Percentiles rank a stretch among this genome's conserved stretches.
phyloP scores from a whole-genome alignment of 2,329 filamentous ascomycete species.

The Colletotrichum incanum region DNA sequence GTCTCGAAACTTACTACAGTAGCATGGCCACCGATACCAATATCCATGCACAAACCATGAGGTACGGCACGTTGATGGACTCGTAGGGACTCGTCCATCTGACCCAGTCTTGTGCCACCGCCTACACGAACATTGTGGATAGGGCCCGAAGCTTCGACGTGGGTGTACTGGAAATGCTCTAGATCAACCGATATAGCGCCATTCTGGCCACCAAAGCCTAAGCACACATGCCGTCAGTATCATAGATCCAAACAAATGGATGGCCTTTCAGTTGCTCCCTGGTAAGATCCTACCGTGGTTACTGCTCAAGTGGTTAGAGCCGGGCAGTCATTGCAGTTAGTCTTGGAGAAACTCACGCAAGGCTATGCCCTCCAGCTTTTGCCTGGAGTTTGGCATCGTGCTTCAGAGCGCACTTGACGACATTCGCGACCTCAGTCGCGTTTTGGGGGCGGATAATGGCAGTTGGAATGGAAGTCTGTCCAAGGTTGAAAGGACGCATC shows the following conservation, averaged over 20 bases:
- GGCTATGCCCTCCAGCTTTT: constrained; percentile 75
- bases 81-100: constrained; percentile 65
- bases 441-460: constrained; percentile 71
- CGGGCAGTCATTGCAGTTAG: background rate
- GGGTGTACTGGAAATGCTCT: constrained; percentile 66
- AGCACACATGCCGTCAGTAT: background rate
- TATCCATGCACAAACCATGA: constrained; percentile 71
- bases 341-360: constrained; percentile 60
- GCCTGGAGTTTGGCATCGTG: constrained; percentile 70
- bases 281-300: constrained; percentile 17
- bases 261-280: too few relatives aligned
- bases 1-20: constrained; percentile 62
- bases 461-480: constrained; percentile 63
- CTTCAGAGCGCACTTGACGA: constrained; percentile 70
- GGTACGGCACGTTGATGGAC: constrained; percentile 69
- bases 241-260: too few relatives aligned
- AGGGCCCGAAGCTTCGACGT: constrained; percentile 63
- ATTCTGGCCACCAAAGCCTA: constrained; percentile 63
- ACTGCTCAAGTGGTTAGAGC: background rate
- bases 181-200: constrained; percentile 70
- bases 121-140: constrained; percentile 67
- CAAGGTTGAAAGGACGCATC: constrained; percentile 69
- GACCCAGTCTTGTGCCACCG: constrained; percentile 64
- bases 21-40: constrained; percentile 72
- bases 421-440: constrained; percentile 67